Percentiles rank a stretch among this genome's conserved stretches.
Conservation (phyloP, 1,139 yeast genomes). For the Kurtzmaniella quercitrusa region DNA sequence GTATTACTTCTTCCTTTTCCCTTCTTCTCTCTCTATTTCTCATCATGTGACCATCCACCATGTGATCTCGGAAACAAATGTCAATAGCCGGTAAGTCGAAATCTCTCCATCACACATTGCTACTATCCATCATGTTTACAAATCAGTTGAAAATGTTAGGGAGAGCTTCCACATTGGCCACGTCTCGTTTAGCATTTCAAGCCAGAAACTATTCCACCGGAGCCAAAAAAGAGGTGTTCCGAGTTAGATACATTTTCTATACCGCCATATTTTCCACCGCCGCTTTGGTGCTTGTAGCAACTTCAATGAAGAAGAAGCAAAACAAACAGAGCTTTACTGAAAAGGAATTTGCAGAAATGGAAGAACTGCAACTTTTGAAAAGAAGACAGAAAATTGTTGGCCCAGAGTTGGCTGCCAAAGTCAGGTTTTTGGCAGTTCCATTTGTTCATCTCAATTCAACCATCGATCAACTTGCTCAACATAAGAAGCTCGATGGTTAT, state of each 20-base stretch:
- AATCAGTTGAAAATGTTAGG: neutral
- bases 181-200: neutral
- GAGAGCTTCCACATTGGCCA: neutral
- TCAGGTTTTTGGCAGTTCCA: conserved; percentile 44
- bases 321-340: conserved; percentile 42
- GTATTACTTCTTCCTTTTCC: too few relatives aligned
- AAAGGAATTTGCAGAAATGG: conserved; percentile 54
- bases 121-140: neutral
- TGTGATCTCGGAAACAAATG: neutral
- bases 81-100: neutral
- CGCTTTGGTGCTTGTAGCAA: conserved; percentile 49
- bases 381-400: conserved; percentile 46
- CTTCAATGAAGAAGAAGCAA: conserved; percentile 45
- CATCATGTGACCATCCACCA: too few relatives aligned
- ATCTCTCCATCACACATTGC: neutral
- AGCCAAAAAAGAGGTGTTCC: conserved; percentile 25
- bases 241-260: conserved; percentile 45
- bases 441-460: conserved; percentile 21
- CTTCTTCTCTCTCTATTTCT: too few relatives aligned
- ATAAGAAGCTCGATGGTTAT: conserved; percentile 14
- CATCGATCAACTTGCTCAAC: conserved; percentile 16
- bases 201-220: neutral
- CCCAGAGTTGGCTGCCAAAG: conserved; percentile 23
- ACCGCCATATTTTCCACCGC: conserved; percentile 50
- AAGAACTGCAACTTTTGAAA: conserved; percentile 48